phyloP scores from a whole-genome alignment of 441 rosid species.

The Metrosideros polymorpha region DNA sequence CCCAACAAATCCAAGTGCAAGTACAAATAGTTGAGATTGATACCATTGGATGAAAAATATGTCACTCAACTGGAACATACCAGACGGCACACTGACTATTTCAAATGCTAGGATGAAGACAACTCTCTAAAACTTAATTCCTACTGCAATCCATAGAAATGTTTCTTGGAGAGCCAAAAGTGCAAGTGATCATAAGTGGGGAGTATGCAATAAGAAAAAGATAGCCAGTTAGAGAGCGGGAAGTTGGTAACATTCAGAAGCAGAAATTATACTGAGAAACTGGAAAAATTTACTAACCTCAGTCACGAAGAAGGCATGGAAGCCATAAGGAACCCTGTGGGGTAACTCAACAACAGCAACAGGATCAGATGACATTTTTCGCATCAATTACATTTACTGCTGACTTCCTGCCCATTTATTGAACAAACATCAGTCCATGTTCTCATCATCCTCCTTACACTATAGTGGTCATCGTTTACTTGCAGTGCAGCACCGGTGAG shows the following conservation, averaged over 20 bases:
- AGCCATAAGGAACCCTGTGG: slow-evolving; percentile 83
- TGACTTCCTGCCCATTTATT: slow-evolving; percentile 55
- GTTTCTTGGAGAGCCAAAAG: background rate
- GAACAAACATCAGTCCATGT: background rate
- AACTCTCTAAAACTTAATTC: background rate
- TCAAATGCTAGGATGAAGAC: background rate
- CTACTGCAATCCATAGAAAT: background rate
- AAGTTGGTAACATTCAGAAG: background rate
- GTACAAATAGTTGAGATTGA: background rate
- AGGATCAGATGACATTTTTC: slow-evolving; percentile 90
- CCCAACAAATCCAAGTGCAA: background rate
- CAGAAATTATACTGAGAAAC: background rate
- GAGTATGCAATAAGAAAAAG: background rate
- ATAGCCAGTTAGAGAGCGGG: background rate
- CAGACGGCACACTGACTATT: background rate
- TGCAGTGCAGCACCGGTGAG: background rate
- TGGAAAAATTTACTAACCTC: slow-evolving; percentile 38
- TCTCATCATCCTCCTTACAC: background rate
- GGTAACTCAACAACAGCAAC: slow-evolving; percentile 91
- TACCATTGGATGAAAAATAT: background rate
- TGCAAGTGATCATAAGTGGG: background rate
- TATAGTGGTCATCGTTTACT: background rate
- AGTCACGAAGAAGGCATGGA: slow-evolving; percentile 90
- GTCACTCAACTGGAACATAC: background rate
- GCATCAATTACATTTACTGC: slow-evolving; percentile 75